A percentile compares a stretch with the other conserved stretches of the same genome.
These are phyloP conservation scores for Porcisia hertigi DNA, from an alignment of 208 protist species.

Conservation along the genomic window DNA sequence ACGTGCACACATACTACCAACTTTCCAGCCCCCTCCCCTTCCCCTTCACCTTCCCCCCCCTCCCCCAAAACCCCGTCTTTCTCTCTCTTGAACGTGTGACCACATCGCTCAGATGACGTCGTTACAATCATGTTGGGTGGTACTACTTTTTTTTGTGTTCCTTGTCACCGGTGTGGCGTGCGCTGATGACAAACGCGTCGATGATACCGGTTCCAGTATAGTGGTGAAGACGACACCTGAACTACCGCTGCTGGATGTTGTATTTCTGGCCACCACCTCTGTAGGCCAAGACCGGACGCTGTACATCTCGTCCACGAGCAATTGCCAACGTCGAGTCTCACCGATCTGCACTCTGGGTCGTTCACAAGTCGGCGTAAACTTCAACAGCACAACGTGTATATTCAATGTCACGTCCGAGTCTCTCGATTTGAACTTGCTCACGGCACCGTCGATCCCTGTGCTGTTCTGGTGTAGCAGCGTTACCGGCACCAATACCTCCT, in stretches of 20 bases:
- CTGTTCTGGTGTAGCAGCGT: constrained; percentile 62
- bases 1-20: not conserved
- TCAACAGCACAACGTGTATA: constrained; percentile 41
- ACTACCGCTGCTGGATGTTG: constrained; percentile 54
- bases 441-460: constrained; percentile 25
- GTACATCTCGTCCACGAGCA: constrained; percentile 42
- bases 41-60: not conserved
- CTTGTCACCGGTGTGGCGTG: not conserved
- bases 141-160: constrained; percentile 1
- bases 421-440: constrained; percentile 29
- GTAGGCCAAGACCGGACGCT: constrained; percentile 30
- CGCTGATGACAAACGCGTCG: not conserved
- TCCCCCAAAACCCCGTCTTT: not conserved
- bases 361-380: constrained; percentile 14
- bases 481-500: constrained; percentile 8
- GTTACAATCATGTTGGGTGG: not conserved
- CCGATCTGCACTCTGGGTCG: constrained; percentile 40
- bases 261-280: constrained; percentile 44
- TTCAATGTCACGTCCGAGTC: constrained; percentile 44
- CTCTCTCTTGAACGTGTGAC: not conserved
- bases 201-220: constrained; percentile 2
- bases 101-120: not conserved
- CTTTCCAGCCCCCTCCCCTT: not conserved
- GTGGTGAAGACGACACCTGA: constrained; percentile 30
- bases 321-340: constrained; percentile 14